These are phyloP conservation scores for Jackrogersella minutella DNA, from an alignment of 495 filamentous ascomycete genomes.

Conservation along the genomic window DNA sequence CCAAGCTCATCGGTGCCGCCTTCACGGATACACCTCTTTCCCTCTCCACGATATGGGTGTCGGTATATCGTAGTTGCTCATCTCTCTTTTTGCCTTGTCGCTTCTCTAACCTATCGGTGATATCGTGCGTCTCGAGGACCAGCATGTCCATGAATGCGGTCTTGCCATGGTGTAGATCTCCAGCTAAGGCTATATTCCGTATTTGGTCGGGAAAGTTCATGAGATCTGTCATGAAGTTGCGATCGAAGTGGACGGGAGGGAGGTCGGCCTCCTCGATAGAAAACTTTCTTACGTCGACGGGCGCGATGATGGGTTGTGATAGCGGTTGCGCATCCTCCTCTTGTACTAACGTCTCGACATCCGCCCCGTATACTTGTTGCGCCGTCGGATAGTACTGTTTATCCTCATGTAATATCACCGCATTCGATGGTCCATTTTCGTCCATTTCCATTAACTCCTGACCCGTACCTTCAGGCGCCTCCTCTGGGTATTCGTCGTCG, in stretches of 20 bases:
- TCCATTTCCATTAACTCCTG: constrained; percentile 96
- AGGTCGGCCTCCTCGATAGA: constrained; percentile 90
- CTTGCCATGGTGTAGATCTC: constrained; percentile 97
- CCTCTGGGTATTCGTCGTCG: constrained; percentile 74
- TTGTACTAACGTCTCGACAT: constrained; percentile 94
- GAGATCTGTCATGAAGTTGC: constrained; percentile 90
- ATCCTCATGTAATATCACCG: constrained; percentile 95
- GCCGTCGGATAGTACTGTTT: constrained; percentile 99
- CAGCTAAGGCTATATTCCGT: constrained; percentile 88
- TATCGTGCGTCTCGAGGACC: constrained; percentile 91
- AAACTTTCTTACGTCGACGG: constrained; percentile 94
- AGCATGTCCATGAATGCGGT: constrained; percentile 99
- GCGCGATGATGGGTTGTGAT: constrained; percentile 90
- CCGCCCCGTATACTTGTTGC: constrained; percentile 90
- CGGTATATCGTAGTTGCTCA: constrained; percentile 93
- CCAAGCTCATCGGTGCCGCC: constrained; percentile 90
- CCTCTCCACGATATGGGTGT: constrained; percentile 86
- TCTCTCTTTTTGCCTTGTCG: constrained; percentile 81
- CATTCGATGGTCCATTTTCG: constrained; percentile 94
- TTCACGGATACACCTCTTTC: constrained; percentile 94
- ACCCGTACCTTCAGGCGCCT: constrained; percentile 66
- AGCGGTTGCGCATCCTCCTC: constrained; percentile 97
- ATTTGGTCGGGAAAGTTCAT: constrained; percentile 96
- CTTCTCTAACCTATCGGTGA: constrained; percentile 77
- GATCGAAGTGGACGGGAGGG: constrained; percentile 83